phyloP scores from a whole-genome alignment of 305 asterid genomes.

The Fraxinus sp. region DNA sequence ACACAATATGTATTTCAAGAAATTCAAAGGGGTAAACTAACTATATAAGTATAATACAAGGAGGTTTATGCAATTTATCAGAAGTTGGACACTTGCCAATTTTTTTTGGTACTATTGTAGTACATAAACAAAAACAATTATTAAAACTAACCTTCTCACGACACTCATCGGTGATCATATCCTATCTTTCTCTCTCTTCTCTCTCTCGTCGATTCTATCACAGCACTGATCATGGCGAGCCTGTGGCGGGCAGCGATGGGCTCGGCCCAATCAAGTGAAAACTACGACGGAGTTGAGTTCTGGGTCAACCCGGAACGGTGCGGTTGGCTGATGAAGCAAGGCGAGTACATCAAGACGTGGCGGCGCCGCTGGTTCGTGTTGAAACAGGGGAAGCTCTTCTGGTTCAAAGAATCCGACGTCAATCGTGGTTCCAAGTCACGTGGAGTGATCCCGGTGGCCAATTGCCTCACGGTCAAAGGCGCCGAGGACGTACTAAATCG shows the following conservation, averaged over 20 bases:
- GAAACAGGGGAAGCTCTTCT: conserved; percentile 88
- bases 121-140: no score
- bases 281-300: conserved; percentile 44
- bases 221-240: conserved; percentile 29
- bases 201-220: neutral
- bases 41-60: neutral
- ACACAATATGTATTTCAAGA: neutral
- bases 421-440: conserved; percentile 73
- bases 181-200: neutral
- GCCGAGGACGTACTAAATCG: conserved; percentile 87
- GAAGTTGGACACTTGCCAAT: neutral
- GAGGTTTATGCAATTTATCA: neutral
- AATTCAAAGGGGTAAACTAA: neutral
- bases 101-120: no score
- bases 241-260: conserved; percentile 55
- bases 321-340: conserved; percentile 51
- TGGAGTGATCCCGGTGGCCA: conserved; percentile 72
- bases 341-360: conserved; percentile 71
- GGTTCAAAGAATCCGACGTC: conserved; percentile 85
- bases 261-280: conserved; percentile 24
- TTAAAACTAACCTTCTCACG: neutral
- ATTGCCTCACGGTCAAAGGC: conserved; percentile 87
- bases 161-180: neutral
- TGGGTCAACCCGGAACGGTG: conserved; percentile 48
- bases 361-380: conserved; percentile 97